phyloP scores from a whole-genome alignment of 1,139 yeast genomes.

The Candida pseudocylindracea region DNA sequence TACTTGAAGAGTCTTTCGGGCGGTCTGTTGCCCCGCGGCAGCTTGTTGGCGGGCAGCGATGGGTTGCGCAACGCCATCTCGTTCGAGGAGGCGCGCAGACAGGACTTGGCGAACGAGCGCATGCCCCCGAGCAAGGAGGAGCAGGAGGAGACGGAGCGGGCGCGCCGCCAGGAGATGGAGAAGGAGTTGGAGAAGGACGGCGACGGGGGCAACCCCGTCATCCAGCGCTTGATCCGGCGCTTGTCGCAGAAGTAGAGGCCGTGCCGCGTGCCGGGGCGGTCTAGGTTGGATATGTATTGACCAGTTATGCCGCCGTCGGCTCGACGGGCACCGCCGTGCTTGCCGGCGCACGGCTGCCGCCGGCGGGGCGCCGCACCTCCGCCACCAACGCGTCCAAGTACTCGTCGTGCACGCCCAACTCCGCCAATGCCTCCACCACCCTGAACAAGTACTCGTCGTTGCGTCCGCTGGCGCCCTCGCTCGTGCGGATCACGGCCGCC shows the following conservation, averaged over 20 bases:
- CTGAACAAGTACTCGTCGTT: not conserved
- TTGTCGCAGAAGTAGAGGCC: conserved; percentile 8
- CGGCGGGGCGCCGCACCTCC: no score
- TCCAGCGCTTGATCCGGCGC: conserved; percentile 18
- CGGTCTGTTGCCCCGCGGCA: conserved; percentile 61
- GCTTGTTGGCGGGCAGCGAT: conserved; percentile 62
- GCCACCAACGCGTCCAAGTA: conserved; percentile 14
- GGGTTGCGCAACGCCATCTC: conserved; percentile 56
- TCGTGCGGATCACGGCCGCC: conserved; percentile 30
- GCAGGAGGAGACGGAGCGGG: conserved; percentile 19
- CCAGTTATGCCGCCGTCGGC: no score
- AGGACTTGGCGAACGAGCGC: conserved; percentile 71
- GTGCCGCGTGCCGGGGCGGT: no score
- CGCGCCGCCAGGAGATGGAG: conserved; percentile 16
- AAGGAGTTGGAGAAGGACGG: conserved; percentile 19
- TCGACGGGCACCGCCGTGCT: no score
- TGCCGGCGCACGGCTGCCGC: no score
- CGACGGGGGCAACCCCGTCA: conserved; percentile 13
- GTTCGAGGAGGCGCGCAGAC: conserved; percentile 69
- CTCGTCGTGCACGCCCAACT: conserved; percentile 18
- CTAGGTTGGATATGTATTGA: no score
- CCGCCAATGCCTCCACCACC: conserved; percentile 17
- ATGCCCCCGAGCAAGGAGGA: conserved; percentile 69
- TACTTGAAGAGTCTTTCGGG: conserved; percentile 54
- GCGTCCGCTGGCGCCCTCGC: conserved; percentile 64